phyloP scores from a whole-genome alignment of 176 grass and related monocot species.

The Alloteropsis semialata region DNA sequence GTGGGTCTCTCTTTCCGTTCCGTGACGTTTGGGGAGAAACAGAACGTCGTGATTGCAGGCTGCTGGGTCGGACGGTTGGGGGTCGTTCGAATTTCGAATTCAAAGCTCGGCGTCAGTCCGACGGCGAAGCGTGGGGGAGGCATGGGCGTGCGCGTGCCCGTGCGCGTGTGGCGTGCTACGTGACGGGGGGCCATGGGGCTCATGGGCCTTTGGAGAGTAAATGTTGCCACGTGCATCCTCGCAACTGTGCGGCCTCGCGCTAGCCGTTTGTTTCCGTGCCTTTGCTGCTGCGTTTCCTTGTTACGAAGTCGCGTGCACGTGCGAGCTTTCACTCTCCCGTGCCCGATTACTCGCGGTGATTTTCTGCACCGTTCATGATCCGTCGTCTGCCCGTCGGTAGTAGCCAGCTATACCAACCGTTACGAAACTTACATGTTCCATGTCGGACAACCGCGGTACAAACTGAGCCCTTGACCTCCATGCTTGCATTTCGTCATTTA shows the following conservation, averaged over 20 bases:
- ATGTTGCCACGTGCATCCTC: not conserved
- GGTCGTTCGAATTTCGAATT: not conserved
- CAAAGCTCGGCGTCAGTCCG: not conserved
- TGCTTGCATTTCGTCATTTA: too few species aligned
- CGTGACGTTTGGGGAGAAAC: not conserved
- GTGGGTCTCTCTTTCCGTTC: not conserved
- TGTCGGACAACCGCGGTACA: too few species aligned
- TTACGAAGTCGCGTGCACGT: not conserved
- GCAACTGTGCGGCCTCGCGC: not conserved
- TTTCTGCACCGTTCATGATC: too few species aligned
- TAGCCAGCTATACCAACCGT: too few species aligned
- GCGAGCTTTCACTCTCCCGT: not conserved
- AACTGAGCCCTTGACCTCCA: too few species aligned
- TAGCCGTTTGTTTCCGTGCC: slow-evolving; percentile 20
- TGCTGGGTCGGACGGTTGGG: not conserved
- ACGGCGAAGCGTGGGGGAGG: not conserved
- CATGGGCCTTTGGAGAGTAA: not conserved
- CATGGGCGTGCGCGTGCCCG: slow-evolving; percentile 7
- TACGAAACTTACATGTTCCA: too few species aligned
- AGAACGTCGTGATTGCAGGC: not conserved
- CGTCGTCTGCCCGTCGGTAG: too few species aligned
- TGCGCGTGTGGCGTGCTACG: not conserved
- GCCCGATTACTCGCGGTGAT: too few species aligned
- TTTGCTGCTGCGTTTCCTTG: not conserved
- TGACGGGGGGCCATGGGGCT: not conserved